phyloP scores from a whole-genome alignment of 148 eudicot genomes.

The Mesembryanthemum crystallinum region DNA sequence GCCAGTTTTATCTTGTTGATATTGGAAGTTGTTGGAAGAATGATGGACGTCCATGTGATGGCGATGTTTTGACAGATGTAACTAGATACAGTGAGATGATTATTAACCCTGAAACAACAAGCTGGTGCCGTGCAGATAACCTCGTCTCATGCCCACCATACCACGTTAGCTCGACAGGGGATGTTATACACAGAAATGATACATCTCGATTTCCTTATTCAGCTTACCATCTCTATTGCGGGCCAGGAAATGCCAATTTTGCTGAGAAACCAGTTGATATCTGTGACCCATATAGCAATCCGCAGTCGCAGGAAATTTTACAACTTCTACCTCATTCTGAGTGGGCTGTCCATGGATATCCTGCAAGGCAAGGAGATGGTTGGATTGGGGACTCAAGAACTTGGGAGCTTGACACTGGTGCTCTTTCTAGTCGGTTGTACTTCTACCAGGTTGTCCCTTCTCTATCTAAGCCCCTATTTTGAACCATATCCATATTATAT shows the following conservation, averaged over 20 bases:
- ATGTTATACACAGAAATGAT: conserved; percentile 34
- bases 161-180: conserved; percentile 35
- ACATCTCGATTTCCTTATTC: conserved; percentile 39
- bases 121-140: conserved; percentile 40
- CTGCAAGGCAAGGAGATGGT: conserved; percentile 38
- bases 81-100: conserved; percentile 61
- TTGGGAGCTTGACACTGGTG: conserved; percentile 39
- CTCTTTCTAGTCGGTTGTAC: conserved; percentile 30
- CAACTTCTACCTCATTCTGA: conserved; percentile 43
- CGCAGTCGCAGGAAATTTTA: conserved; percentile 38
- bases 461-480: not conserved
- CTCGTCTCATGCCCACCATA: conserved; percentile 42
- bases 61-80: conserved; percentile 45
- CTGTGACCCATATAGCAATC: conserved; percentile 45
- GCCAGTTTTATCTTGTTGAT: conserved; percentile 59
- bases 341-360: conserved; percentile 43
- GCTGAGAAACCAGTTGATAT: conserved; percentile 35
- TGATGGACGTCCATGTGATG: conserved; percentile 50
- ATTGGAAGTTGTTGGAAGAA: conserved; percentile 72
- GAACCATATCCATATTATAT: too few relatives aligned
- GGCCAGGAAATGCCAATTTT: conserved; percentile 46
- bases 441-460: conserved; percentile 35
- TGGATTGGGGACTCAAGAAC: conserved; percentile 40
- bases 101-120: conserved; percentile 42
- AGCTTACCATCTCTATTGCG: conserved; percentile 54